These are phyloP conservation scores for Mucor velutinosus DNA, from an alignment of 371 early-diverging fungal genomes.

Conservation along the genomic window DNA sequence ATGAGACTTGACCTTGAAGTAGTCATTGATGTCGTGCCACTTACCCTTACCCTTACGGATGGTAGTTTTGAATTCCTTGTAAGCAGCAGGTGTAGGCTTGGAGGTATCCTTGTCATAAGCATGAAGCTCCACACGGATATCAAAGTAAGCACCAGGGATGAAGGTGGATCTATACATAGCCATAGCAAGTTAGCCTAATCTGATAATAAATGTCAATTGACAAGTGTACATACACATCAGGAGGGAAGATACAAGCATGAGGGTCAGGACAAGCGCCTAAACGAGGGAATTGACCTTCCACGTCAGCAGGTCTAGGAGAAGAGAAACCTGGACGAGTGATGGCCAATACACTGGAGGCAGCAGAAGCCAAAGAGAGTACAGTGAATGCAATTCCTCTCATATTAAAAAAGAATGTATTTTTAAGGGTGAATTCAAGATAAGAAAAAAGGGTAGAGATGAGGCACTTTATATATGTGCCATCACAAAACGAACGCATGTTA, in stretches of 20 bases:
- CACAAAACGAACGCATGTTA: neutral
- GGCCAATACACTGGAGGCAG: constrained; percentile 26
- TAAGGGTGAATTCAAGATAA: neutral
- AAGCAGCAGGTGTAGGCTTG: constrained; percentile 40
- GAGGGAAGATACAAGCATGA: constrained; percentile 59
- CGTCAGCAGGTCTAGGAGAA: constrained; percentile 38
- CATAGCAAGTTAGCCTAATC: neutral
- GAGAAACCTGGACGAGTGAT: neutral
- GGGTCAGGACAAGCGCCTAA: constrained; percentile 58
- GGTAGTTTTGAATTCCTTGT: constrained; percentile 43
- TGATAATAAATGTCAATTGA: neutral
- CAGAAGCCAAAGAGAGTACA: constrained; percentile 23
- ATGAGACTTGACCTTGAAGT: constrained; percentile 36
- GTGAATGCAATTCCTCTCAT: constrained; percentile 24
- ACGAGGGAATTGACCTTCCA: constrained; percentile 59
- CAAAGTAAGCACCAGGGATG: constrained; percentile 58
- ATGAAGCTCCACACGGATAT: constrained; percentile 63
- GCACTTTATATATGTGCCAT: neutral
- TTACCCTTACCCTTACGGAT: constrained; percentile 48
- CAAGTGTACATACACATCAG: constrained; percentile 49
- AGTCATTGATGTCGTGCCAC: constrained; percentile 48
- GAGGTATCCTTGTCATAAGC: constrained; percentile 50
- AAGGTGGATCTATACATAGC: constrained; percentile 48
- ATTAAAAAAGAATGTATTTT: neutral
- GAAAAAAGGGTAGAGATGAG: neutral